Evolutionary conservation across 1,284 basidiomycete genomes (phyloP).

Genomic region (Coniferiporia weirii): DNA sequence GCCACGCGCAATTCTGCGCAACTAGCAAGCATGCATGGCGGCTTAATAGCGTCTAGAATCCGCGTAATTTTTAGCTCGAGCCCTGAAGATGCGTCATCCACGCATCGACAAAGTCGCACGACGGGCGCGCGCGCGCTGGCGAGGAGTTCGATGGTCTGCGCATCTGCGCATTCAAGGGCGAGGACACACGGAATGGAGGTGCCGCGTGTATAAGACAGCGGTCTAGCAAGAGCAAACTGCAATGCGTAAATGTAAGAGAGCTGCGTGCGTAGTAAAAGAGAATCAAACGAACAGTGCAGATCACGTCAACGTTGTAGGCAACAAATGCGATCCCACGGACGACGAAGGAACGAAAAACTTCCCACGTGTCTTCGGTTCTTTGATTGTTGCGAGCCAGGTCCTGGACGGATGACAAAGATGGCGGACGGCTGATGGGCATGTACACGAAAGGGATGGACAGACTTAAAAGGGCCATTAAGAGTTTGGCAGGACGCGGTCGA

Average conservation of each 20-base stretch:
- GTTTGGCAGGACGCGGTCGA: neutral
- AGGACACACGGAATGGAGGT: conserved; percentile 8
- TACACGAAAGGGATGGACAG: conserved; percentile 6
- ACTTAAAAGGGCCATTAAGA: neutral
- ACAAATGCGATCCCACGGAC: conserved; percentile 9
- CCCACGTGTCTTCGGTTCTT: conserved; percentile 8
- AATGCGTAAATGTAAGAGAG: neutral
- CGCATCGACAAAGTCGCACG: neutral
- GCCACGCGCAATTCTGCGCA: neutral
- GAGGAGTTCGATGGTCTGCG: conserved; percentile 5
- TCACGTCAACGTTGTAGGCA: conserved; percentile 2
- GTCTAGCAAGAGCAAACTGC: conserved; percentile 11
- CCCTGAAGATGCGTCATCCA: neutral
- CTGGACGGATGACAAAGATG: neutral
- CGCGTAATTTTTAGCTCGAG: conserved; percentile 6
- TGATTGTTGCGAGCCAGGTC: neutral
- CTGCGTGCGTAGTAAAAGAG: neutral
- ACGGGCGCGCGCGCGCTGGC: neutral
- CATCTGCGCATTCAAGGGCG: conserved; percentile 4
- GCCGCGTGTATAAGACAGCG: conserved; percentile 12
- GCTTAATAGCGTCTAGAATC: conserved; percentile 5
- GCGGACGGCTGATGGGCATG: conserved; percentile 1
- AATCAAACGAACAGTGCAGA: conserved; percentile 5
- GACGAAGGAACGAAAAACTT: neutral
- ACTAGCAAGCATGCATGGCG: neutral